Base-by-base conservation (phyloP, 78 protist species). In the Cavenderia fasciculata region DNA sequence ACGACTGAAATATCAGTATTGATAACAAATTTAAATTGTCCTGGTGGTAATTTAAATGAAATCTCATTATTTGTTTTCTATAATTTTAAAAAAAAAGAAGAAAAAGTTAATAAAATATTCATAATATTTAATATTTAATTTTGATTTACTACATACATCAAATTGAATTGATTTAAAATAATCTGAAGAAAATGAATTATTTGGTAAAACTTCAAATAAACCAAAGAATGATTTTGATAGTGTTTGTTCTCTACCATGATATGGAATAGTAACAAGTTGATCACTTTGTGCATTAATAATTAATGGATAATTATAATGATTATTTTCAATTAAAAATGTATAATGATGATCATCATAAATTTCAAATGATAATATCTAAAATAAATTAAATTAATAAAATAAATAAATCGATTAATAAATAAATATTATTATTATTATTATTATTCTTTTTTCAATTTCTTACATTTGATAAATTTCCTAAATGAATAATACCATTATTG, bases 401-500 rank as follows among this genome's bases (percentile, higher is more conserved):
- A n/a, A n/a, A n/a, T n/a, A n/a, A n/a, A n/a, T n/a, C n/a, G n/a
- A n/a, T n/a, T n/a, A 47, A 61, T 43, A 12, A 7, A 43, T 34
- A 2, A 41, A 4, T 33, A 43, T 34, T 40, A 18, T 34, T 2
- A 43, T 59, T 56, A 10, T 10, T 1, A 57, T 0, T 12, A 74
- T n/a, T 33, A 14, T 40, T 21, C 23, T 23, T 19, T 7, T 23
- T 11, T 49, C 25, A 43, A 25, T 62, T 25, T 19, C 72, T 34
- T 63, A 85, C 52, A 56, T 85, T 57, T 18, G 21, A 16, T 10
- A 86, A 44, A 3, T 59, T 0, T 33, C 92, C 92, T 1, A 86
- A 40, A 43, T 86, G 73, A 33, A 71, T 41, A 14, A 66, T 56
- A 71, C 92, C 92, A 59, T 75, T n/a, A n/a, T 40, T 71, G 33